Percentiles rank a stretch among this genome's conserved stretches.
Conservation (phyloP, 2,329 filamentous ascomycete species). For the Penicillium sp. region DNA sequence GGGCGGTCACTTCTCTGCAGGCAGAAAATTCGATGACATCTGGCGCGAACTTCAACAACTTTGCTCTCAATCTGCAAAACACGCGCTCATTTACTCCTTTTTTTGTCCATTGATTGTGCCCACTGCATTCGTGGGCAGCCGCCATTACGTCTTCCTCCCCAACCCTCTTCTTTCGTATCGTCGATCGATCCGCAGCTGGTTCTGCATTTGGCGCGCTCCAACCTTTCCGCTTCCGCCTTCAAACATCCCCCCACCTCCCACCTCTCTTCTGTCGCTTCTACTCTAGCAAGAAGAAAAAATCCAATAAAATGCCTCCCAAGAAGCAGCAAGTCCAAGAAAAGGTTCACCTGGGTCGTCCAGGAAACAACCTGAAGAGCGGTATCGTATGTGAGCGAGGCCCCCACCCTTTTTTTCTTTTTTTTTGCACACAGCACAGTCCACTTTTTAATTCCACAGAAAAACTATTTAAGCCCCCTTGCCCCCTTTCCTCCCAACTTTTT, state of each 20-base stretch:
- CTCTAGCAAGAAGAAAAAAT: conserved; percentile 61
- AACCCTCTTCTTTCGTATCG: conserved; percentile 53
- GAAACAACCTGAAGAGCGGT: conserved; percentile 98
- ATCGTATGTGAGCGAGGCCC: conserved; percentile 74
- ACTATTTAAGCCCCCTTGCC: conserved; percentile 24
- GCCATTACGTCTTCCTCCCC: conserved; percentile 33
- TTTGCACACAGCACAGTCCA: conserved; percentile 29
- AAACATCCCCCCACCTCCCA: conserved; percentile 29
- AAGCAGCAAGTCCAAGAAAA: conserved; percentile 91
- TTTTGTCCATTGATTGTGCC: conserved; percentile 17
- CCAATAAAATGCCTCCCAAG: conserved; percentile 90
- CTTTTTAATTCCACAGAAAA: conserved; percentile 27
- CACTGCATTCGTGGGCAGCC: conserved; percentile 24
- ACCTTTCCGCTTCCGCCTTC: conserved; percentile 46
- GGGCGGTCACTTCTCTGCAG: conserved; percentile 25
- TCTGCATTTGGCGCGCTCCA: conserved; percentile 53
- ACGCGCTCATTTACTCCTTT: conserved; percentile 12
- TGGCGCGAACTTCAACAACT: conserved; percentile 5
- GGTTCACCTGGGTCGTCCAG: conserved; percentile 90
- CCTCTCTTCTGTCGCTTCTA: conserved; percentile 48
- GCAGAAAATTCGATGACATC: conserved; percentile 27
- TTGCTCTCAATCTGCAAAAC: conserved; percentile 7
- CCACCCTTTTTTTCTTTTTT: conserved; percentile 33
- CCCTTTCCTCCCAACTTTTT: conserved; percentile 16
- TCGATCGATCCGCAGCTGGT: conserved; percentile 64